Base-by-base conservation (phyloP, 768 basidiomycete genomes). In the Termitomyces sp. region DNA sequence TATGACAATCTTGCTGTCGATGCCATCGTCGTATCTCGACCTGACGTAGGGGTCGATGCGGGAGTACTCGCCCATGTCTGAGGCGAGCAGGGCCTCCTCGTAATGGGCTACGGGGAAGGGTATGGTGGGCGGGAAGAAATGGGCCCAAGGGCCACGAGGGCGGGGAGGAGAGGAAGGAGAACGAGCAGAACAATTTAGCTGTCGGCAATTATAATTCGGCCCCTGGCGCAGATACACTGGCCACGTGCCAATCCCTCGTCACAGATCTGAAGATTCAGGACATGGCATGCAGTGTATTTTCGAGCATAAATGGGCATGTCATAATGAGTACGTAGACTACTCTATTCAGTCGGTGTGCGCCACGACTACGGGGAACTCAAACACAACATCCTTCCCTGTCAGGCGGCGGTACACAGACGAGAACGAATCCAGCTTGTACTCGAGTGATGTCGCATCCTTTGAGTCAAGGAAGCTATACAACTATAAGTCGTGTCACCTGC, bases 401-500 rank as follows among this genome's bases (percentile, higher is more conserved):
- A 97, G 77, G 61, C 89, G 84, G 69, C 89, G 90, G 83, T 97
- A 98, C 61, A 98, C 92, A 41, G 93, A 94, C 48, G 95, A 90
- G 81, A 98, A 99, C 61, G 95, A 96, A 79, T 99, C 97, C 66
- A 98, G 84, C 84, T 99, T 99, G 89, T 99, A 98, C 82, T 98
- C 97, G 71, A 98, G 82, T 68, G 93, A 91, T 72, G 94, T 98
- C 55, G 94, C 85, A 71, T 99, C 97, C 76, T 98, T 98, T 63
- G 93, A 80, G 81, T 99, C 97, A 64, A 99, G 89, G 81, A 94
- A 89, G 64, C 96, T 98, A 72, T 59, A 58, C 30, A 19, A 30
- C 17, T 5, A 25, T 40, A 53, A 47, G 25, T 50, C 45, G 48
- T 14, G 58, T 69, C 52, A 51, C 57, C 41, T 57, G 58, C 44